phyloP scores from a whole-genome alignment of 179 eudicot genomes.

The Gypsophila paniculata region DNA sequence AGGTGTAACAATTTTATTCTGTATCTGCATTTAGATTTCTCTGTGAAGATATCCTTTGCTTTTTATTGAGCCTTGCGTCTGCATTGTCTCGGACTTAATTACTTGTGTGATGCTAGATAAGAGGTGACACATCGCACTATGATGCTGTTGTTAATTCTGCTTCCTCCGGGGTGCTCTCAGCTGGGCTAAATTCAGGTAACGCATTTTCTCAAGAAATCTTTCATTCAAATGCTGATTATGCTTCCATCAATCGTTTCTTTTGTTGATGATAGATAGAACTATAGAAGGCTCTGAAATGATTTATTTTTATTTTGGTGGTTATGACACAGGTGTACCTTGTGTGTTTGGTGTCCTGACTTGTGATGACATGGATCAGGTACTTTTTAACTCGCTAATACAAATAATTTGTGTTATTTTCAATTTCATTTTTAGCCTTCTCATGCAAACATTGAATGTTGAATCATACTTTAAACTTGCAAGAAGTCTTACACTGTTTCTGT shows the following conservation, averaged over 20 bases:
- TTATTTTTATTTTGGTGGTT: conserved; percentile 8
- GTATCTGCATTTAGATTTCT: not conserved
- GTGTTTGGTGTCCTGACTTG: conserved; percentile 91
- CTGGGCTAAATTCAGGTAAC: conserved; percentile 82
- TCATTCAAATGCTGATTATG: too few species aligned
- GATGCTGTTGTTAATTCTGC: conserved; percentile 97
- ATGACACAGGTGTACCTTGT: conserved; percentile 84
- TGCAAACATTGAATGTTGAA: not conserved
- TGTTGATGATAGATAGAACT: too few species aligned
- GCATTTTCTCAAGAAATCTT: conserved; percentile 5
- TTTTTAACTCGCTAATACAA: not conserved
- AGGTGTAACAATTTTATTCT: too few species aligned
- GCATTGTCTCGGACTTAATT: conserved; percentile 5
- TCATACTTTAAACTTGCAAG: conserved; percentile 5
- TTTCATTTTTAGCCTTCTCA: not conserved
- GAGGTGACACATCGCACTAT: conserved; percentile 92
- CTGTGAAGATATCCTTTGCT: not conserved
- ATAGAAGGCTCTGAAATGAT: not conserved
- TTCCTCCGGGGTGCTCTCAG: conserved; percentile 87
- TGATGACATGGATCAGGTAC: conserved; percentile 96
- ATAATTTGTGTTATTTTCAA: not conserved
- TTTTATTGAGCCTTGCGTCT: not conserved
- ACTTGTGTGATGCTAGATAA: conserved; percentile 40
- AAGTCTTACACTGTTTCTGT: not conserved
- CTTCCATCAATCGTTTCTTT: too few species aligned